These are phyloP conservation scores for Voacanga thouarsii DNA, from an alignment of 257 asterid genomes.

Conservation along the genomic window DNA sequence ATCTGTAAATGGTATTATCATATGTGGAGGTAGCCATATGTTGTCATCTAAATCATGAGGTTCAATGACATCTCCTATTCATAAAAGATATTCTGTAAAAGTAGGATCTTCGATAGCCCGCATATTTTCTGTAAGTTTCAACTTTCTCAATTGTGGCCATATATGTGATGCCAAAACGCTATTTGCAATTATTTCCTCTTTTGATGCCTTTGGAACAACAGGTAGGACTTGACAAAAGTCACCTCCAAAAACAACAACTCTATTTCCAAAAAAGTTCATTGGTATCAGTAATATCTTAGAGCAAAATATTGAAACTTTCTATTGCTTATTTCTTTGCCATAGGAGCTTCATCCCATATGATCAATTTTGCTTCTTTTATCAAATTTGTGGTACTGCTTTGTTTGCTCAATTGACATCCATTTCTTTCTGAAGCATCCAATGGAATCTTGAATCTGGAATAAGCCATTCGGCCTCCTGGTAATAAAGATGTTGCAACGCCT, in stretches of 20 bases:
- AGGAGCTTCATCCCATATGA: too few species aligned
- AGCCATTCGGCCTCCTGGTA: not conserved
- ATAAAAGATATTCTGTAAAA: not conserved
- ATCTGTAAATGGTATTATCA: not conserved
- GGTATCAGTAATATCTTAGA: too few species aligned
- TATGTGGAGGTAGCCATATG: not conserved
- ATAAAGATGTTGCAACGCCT: not conserved
- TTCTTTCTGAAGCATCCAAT: not conserved
- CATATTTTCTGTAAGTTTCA: not conserved
- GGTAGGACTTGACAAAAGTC: not conserved
- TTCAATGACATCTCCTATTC: not conserved
- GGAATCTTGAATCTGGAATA: not conserved
- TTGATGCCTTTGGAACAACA: not conserved
- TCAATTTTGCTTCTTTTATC: not conserved
- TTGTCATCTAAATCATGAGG: too few species aligned
- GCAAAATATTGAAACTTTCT: too few species aligned
- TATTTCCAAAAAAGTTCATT: too few species aligned
- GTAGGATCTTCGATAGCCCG: not conserved
- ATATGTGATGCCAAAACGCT: not conserved
- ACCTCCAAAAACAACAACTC: too few species aligned
- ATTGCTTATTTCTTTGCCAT: too few species aligned
- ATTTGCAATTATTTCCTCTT: not conserved
- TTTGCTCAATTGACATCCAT: not conserved
- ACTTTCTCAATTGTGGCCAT: not conserved
- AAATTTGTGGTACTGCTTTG: too few species aligned